phyloP scores from a whole-genome alignment of 2,329 filamentous ascomycete species.

The Paradendryphiella salina region DNA sequence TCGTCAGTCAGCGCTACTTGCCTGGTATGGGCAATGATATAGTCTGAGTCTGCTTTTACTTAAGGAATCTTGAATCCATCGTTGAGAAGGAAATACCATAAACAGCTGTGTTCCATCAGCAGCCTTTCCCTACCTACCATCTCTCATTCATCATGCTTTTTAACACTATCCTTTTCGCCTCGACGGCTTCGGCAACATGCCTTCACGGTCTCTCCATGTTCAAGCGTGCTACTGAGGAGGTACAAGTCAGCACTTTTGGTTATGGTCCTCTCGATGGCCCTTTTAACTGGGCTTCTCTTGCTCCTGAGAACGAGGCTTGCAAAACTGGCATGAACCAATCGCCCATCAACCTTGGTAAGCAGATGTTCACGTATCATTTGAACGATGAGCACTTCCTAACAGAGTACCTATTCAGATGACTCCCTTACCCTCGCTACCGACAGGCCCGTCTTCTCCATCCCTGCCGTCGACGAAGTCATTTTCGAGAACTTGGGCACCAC shows the following conservation, averaged over 20 bases:
- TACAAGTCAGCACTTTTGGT: constrained; percentile 46
- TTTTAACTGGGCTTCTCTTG: constrained; percentile 57
- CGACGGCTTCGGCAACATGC: constrained; percentile 47
- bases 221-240: constrained; percentile 33
- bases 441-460: constrained; percentile 46
- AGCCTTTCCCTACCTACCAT: not conserved
- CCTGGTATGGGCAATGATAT: not conserved
- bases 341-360: constrained; percentile 58
- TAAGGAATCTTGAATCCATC: not conserved
- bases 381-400: constrained; percentile 1
- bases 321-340: constrained; percentile 57
- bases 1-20: constrained; percentile 6
- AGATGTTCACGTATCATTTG: not conserved
- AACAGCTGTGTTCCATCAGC: not conserved
- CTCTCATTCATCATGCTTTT: constrained; percentile 36
- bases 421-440: constrained; percentile 37
- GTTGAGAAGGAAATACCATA: not conserved
- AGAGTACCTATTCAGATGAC: constrained; percentile 29
- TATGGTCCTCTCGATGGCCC: constrained; percentile 54
- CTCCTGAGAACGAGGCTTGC: constrained; percentile 53
- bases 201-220: constrained; percentile 50
- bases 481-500: constrained; percentile 64
- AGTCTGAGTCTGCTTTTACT: not conserved
- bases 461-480: constrained; percentile 48
- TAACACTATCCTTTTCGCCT: constrained; percentile 37